Evolutionary conservation across 2,329 filamentous ascomycete species (phyloP).

Genomic region (Fusarium chlamydosporum): DNA sequence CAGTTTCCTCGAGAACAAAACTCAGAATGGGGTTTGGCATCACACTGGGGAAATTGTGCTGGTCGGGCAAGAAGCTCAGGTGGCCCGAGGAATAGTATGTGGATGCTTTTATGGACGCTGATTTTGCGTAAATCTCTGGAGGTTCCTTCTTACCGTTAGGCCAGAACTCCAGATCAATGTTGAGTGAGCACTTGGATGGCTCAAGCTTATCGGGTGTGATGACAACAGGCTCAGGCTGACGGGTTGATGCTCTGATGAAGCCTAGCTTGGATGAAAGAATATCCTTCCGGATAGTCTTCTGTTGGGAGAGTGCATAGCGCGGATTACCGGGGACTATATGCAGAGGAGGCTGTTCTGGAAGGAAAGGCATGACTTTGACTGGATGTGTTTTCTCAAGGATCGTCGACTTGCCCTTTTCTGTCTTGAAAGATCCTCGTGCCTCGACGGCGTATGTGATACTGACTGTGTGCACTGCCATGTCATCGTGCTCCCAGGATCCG

Average conservation of each 20-base stretch:
- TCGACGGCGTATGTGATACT: constrained; percentile 35
- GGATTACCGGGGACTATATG: constrained; percentile 25
- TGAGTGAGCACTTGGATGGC: constrained; percentile 15
- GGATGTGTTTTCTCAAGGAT: constrained; percentile 9
- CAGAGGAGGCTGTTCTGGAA: constrained; percentile 38
- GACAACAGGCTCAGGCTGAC: constrained; percentile 31
- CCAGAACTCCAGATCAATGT: constrained; percentile 39
- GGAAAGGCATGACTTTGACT: constrained; percentile 38
- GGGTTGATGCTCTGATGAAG: constrained; percentile 23
- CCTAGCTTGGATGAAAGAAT: constrained; percentile 34
- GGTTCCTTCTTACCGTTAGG: constrained; percentile 30
- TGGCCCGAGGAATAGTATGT: constrained; percentile 40
- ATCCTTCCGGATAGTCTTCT: constrained; percentile 36
- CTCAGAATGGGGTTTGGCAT: constrained; percentile 29
- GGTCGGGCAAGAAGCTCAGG: constrained; percentile 35
- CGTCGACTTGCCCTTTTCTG: not conserved
- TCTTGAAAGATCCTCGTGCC: not conserved
- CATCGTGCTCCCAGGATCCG: constrained; percentile 41
- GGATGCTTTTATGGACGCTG: constrained; percentile 29
- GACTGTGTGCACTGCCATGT: constrained; percentile 35
- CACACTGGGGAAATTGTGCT: constrained; percentile 23
- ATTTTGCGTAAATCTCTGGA: constrained; percentile 30
- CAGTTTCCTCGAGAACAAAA: constrained; percentile 30
- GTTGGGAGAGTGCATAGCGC: constrained; percentile 26
- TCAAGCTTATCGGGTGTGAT: constrained; percentile 37